Conservation (phyloP, 1,284 basidiomycete species). For the Boletus semigastroideus region DNA sequence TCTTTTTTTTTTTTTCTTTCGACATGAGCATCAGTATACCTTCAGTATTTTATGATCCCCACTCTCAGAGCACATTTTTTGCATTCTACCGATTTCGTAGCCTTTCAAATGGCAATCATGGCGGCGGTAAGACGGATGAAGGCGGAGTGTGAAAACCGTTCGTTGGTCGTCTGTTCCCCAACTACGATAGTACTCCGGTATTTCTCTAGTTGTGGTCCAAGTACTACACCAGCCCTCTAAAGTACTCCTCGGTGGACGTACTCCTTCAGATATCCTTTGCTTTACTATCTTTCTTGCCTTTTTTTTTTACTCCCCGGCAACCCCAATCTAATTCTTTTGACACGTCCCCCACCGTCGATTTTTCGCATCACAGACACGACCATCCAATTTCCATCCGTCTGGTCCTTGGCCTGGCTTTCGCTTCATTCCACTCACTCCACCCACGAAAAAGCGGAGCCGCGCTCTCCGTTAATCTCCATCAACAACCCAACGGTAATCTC, state of each 20-base stretch:
- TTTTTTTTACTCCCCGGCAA: constrained; percentile 26
- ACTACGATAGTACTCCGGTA: constrained; percentile 45
- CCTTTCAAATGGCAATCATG: background rate
- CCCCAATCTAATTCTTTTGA: constrained; percentile 34
- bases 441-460: constrained; percentile 32
- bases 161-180: constrained; percentile 37
- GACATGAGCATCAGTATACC: constrained; percentile 24
- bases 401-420: constrained; percentile 16
- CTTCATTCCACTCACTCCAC: constrained; percentile 31
- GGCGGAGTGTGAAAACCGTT: constrained; percentile 47
- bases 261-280: constrained; percentile 34
- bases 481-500: constrained; percentile 62
- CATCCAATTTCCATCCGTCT: constrained; percentile 21
- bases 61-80: constrained; percentile 23
- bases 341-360: constrained; percentile 26
- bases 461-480: constrained; percentile 44
- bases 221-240: constrained; percentile 37
- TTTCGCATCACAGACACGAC: constrained; percentile 34
- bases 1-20: constrained; percentile 16
- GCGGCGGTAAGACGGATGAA: constrained; percentile 5
- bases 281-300: constrained; percentile 27
- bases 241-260: constrained; percentile 33
- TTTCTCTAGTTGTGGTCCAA: constrained; percentile 32
- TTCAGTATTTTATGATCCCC: constrained; percentile 33
- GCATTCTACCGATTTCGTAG: constrained; percentile 17